These are phyloP conservation scores for Vitellaria paradoxa DNA, from an alignment of 179 eudicot genomes.

Conservation along the genomic window DNA sequence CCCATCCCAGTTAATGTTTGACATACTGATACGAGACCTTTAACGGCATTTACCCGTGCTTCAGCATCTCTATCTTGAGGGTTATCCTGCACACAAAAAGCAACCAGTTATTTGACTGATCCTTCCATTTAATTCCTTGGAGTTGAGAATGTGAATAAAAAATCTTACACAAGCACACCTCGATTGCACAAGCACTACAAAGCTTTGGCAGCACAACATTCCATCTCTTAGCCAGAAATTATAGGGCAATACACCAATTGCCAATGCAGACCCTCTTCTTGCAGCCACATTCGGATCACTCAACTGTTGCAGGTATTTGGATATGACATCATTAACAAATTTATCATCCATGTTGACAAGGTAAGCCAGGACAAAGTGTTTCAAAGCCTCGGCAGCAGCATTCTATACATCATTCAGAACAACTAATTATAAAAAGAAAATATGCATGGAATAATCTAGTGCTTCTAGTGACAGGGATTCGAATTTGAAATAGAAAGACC, in stretches of 20 bases:
- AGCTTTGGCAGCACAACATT: constrained; percentile 67
- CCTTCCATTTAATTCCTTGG: background rate
- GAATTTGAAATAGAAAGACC: constrained; percentile 36
- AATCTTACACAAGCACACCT: constrained; percentile 45
- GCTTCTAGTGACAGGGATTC: background rate
- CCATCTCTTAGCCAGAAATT: constrained; percentile 72
- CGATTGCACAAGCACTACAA: constrained; percentile 70
- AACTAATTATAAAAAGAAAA: constrained; percentile 1
- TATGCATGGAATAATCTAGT: constrained; percentile 1
- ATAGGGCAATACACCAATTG: constrained; percentile 79
- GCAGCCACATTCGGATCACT: constrained; percentile 87
- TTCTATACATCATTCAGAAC: constrained; percentile 39
- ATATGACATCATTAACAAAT: constrained; percentile 44
- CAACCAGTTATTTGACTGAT: background rate
- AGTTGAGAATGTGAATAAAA: background rate
- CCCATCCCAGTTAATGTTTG: constrained; percentile 50
- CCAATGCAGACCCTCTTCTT: constrained; percentile 96
- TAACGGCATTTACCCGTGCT: constrained; percentile 94
- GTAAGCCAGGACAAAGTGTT: constrained; percentile 70
- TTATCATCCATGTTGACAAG: constrained; percentile 51
- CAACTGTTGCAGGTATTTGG: constrained; percentile 69
- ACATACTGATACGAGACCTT: constrained; percentile 80
- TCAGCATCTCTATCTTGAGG: constrained; percentile 97
- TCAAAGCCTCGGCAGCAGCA: constrained; percentile 86
- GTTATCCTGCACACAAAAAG: constrained; percentile 53